Conservation (phyloP, 768 basidiomycete genomes). For the Strobilomyces echinocephalus region DNA sequence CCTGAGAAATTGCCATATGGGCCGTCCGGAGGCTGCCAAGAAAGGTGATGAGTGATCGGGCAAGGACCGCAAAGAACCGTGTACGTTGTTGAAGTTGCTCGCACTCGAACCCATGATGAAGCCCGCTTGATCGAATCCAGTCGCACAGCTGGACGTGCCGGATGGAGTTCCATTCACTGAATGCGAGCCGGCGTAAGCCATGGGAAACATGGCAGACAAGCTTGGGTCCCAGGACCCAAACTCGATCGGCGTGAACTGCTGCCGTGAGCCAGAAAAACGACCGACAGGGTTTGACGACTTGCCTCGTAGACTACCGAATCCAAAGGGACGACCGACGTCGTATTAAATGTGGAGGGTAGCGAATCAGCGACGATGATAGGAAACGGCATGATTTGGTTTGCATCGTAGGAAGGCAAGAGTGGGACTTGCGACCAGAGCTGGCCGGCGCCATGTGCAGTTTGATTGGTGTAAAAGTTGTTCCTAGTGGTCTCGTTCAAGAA, state of each 20-base stretch:
- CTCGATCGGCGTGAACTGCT: slow-evolving; percentile 58
- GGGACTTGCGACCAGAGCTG: slow-evolving; percentile 62
- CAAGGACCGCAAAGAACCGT: slow-evolving; percentile 1
- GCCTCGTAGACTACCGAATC: slow-evolving; percentile 58
- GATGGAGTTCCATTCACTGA: slow-evolving; percentile 52
- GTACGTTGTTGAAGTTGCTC: slow-evolving; percentile 62
- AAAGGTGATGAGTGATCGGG: neutral
- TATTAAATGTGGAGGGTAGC: slow-evolving; percentile 40
- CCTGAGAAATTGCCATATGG: slow-evolving; percentile 33
- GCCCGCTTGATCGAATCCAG: slow-evolving; percentile 67
- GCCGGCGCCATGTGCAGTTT: slow-evolving; percentile 65
- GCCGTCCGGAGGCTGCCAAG: slow-evolving; percentile 47
- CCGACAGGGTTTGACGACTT: slow-evolving; percentile 16
- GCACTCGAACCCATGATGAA: slow-evolving; percentile 77
- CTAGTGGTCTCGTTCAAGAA: slow-evolving; percentile 63
- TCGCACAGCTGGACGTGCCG: slow-evolving; percentile 58
- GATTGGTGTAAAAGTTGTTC: slow-evolving; percentile 55
- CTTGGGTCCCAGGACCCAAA: slow-evolving; percentile 71
- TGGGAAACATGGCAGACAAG: slow-evolving; percentile 65
- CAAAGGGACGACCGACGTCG: slow-evolving; percentile 36
- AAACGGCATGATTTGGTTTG: slow-evolving; percentile 50
- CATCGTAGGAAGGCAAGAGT: slow-evolving; percentile 43
- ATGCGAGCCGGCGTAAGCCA: slow-evolving; percentile 60
- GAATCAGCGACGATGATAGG: slow-evolving; percentile 64
- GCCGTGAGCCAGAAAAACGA: neutral